These are phyloP conservation scores for Sophora flavescens DNA, from an alignment of 306 rosid genomes.

Conservation along the genomic window DNA sequence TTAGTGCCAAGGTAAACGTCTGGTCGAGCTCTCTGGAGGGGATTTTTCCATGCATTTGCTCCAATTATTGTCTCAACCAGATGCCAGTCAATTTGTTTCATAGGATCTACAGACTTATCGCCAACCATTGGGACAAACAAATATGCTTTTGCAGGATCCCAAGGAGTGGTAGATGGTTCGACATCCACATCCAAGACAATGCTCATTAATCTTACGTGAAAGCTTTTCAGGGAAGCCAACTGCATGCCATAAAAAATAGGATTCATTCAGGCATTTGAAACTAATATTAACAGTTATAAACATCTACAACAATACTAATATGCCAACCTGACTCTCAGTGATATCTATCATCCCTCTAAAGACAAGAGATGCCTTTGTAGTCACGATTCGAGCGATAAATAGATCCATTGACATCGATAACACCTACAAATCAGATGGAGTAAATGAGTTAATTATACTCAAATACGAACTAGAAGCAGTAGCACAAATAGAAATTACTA, in stretches of 20 bases:
- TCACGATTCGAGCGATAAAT: slow-evolving; percentile 98
- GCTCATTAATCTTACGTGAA: slow-evolving; percentile 99
- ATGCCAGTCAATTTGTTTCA: slow-evolving; percentile 90
- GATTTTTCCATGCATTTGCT: slow-evolving; percentile 90
- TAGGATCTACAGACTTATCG: slow-evolving; percentile 80
- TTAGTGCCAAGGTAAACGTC: slow-evolving; percentile 99
- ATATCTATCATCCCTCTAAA: slow-evolving; percentile 79
- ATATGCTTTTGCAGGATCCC: slow-evolving; percentile 99
- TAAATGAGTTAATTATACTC: slow-evolving; percentile 31
- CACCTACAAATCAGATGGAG: slow-evolving; percentile 66
- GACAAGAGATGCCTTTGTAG: slow-evolving; percentile 95
- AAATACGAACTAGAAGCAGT: slow-evolving; percentile 37
- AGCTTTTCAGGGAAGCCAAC: slow-evolving; percentile 93
- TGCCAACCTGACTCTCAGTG: slow-evolving; percentile 81
- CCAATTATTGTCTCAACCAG: slow-evolving; percentile 81
- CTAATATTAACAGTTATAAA: slow-evolving; percentile 34
- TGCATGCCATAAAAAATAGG: slow-evolving; percentile 53
- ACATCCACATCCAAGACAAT: slow-evolving; percentile 99
- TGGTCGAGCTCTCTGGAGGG: slow-evolving; percentile 99
- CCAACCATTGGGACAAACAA: slow-evolving; percentile 92
- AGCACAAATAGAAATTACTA: slow-evolving; percentile 46
- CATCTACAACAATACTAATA: slow-evolving; percentile 32
- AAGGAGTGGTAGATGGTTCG: slow-evolving; percentile 99
- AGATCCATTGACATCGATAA: slow-evolving; percentile 99
- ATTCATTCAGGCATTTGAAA: slow-evolving; percentile 46